Base-by-base conservation (phyloP, 129 eudicot genomes). In the Glebionis coronaria region DNA sequence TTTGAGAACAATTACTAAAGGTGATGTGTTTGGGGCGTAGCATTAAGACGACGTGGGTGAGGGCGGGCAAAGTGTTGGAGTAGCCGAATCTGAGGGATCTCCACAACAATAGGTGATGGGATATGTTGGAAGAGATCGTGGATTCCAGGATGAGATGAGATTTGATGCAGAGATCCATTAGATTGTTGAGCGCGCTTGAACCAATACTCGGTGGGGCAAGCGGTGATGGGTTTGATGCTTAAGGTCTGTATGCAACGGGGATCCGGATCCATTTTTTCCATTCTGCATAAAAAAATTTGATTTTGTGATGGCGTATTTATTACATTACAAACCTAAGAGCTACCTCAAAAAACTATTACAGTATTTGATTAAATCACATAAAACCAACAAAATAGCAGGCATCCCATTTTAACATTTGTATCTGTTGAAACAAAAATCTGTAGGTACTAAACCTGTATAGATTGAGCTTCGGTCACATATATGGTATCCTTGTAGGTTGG, bases 11-110 rank as follows among this genome's bases (percentile, higher is more conserved):
- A 81, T 65, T 15, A 90, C 90, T 5, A n/a, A 88, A 68, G 2
- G 97, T 88, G 49, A 80, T 91, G 19, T 96, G 97, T 52, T 75
- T 65, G 68, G 86, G 90, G 76, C 97, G 90, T 56, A 88, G 86
- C 97, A 91, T 88, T 76, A 90, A 79, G 63, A 88, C 16, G 77
- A 87, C 83, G 64, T 85, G 79, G 65, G 20, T 47, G 42, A 85
- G 75, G 52, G 90, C 77, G 7, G 65, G 46, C 0, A 74, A 69
- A 27, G 88, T 70, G 56, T 67, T 69, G 81, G 94, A 75, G 78
- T 76, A 74, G 42, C 76, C 84, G 44, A 96, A 91, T 81, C 85
- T 88, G 55, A 91, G 77, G 72, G 90, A 42, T 1, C 94, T 85
- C 96, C 97, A 85, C 97, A 60, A 86, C 87, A 65, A 83, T 85